Evolutionary conservation across 2,329 filamentous ascomycete species (phyloP), one percentile per base, ranked within the genome.

Genomic region (Penicillium sclerotiorum): DNA sequence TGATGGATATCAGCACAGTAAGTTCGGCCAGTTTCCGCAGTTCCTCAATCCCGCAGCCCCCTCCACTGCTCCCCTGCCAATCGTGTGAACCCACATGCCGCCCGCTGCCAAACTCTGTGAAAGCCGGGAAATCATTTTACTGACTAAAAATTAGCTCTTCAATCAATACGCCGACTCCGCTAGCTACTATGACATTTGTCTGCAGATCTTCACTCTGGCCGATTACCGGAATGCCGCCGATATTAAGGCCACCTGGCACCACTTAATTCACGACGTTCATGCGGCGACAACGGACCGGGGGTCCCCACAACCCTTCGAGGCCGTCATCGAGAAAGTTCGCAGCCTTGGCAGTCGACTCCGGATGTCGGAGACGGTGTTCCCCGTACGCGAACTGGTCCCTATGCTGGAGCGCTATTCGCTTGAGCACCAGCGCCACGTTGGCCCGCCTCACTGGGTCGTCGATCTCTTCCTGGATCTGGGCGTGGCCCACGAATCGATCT

Each of bases 141-240:
- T 45, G 56, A 50, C 55, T 21, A 8, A 27, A 27, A 42, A 47
- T 20, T 64, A 95, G 85, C 84, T 99, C n/a, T 99, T 90, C 75
- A 95, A 97, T 67, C 78, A 85, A 56, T 99, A 91, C 63, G 90
- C 92, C 47, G 92, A 96, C 65, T 87, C 90, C 64, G 94, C 90
- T 2, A 87, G 85, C 42, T 99, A 99, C 78, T 93, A 91, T 73
- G 94, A 97, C 67, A 82, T 99, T 43, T 96, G 90, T 67, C 82
- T 99, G 8, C 80, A 93, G 52, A 96, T 99, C 64, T 97, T 92
- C 76, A 88, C 95, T 69, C 84, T 88, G 1, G 93, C 93, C 38
- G 91, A 97, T 70, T 90, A 95, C 76, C 88, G 93, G 61, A 95
- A 93, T 63, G 80, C 90, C 1, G 85, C 89, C 35, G 89, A 94